phyloP scores from a whole-genome alignment of 257 asterid species.

The Scutellaria baicalensis region DNA sequence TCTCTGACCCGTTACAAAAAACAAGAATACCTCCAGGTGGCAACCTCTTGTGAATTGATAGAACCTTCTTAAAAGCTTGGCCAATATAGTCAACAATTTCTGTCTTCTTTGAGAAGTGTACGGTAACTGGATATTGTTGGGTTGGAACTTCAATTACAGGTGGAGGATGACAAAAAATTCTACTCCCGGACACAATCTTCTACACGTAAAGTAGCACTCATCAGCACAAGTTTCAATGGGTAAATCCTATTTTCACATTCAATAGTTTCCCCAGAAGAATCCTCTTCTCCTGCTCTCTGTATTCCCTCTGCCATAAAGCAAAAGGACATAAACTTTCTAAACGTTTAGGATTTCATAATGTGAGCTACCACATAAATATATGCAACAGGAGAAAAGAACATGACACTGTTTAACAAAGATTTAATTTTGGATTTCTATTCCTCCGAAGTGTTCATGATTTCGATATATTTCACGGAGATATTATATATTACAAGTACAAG shows the following conservation, averaged over 20 bases:
- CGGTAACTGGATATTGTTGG: conserved; percentile 79
- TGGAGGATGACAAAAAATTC: conserved; percentile 62
- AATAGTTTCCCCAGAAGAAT: conserved; percentile 48
- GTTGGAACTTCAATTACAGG: conserved; percentile 85
- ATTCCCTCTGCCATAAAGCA: conserved; percentile 49
- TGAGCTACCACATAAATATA: not conserved
- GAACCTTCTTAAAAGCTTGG: conserved; percentile 75
- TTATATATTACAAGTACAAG: not conserved
- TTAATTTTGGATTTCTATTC: not conserved
- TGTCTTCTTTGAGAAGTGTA: conserved; percentile 82
- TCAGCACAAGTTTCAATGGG: conserved; percentile 81
- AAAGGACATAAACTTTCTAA: conserved; percentile 3
- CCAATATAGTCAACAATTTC: conserved; percentile 79
- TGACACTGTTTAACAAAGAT: not conserved
- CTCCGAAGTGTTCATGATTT: not conserved
- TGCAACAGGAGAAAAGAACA: not conserved
- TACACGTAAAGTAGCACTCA: conserved; percentile 94
- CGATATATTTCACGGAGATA: not conserved
- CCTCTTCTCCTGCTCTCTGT: conserved; percentile 57
- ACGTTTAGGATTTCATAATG: not conserved
- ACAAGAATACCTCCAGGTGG: conserved; percentile 97
- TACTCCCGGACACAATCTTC: conserved; percentile 64
- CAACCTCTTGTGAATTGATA: conserved; percentile 85
- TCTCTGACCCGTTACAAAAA: conserved; percentile 87
- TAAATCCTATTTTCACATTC: conserved; percentile 42